Evolutionary conservation across 768 basidiomycete species (phyloP).

Genomic region (Lactifluus hygrophoroides): DNA sequence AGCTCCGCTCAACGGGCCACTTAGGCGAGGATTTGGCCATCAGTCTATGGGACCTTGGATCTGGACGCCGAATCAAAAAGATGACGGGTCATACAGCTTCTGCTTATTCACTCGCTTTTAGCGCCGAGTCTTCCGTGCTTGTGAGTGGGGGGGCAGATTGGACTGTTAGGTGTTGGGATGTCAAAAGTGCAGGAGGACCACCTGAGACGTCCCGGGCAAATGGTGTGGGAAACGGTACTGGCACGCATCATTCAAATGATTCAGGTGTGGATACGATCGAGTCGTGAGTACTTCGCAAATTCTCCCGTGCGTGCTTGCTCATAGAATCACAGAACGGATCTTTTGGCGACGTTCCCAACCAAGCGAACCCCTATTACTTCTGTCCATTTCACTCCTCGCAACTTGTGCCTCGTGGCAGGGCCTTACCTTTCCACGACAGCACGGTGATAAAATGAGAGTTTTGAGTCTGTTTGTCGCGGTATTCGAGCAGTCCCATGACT

Average conservation of each 20-base stretch:
- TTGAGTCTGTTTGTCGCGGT: not conserved
- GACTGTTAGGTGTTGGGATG: constrained; percentile 98
- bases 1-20: not conserved
- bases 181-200: constrained; percentile 66
- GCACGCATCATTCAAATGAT: constrained; percentile 19
- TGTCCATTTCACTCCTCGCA: constrained; percentile 90
- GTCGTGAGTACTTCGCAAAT: constrained; percentile 46
- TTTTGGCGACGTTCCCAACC: constrained; percentile 87
- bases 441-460: constrained; percentile 5
- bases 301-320: constrained; percentile 9
- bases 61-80: constrained; percentile 91
- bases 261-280: constrained; percentile 48
- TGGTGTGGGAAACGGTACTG: constrained; percentile 31
- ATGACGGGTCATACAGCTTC: constrained; percentile 91
- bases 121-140: constrained; percentile 82
- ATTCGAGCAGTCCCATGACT: not conserved
- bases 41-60: constrained; percentile 93
- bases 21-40: constrained; percentile 86
- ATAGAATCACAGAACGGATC: constrained; percentile 51
- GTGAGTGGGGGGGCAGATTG: constrained; percentile 91
- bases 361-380: constrained; percentile 92
- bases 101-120: constrained; percentile 86
- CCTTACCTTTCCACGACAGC: constrained; percentile 52
- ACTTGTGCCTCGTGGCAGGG: constrained; percentile 86
- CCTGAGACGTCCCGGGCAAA: constrained; percentile 51